Conservation (phyloP, 2,329 filamentous ascomycete genomes). For the Myriosclerotinia curreyana region DNA sequence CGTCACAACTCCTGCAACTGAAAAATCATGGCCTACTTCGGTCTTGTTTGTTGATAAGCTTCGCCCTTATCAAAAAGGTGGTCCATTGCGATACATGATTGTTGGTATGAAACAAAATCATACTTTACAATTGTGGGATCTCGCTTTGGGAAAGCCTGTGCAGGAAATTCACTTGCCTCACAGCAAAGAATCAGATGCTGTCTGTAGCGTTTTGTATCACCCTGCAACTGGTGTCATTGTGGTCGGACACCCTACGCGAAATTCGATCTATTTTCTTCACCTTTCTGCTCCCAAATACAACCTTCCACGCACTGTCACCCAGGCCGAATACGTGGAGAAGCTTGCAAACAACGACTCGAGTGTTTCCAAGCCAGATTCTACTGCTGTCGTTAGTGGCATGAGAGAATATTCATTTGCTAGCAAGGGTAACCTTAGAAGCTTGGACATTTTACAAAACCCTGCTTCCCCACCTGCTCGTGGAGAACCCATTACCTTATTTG, state of each 20-base stretch:
- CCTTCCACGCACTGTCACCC: conserved; percentile 71
- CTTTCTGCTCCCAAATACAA: conserved; percentile 92
- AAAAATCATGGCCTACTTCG: conserved; percentile 96
- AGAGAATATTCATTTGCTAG: conserved; percentile 90
- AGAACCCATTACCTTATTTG: conserved; percentile 76
- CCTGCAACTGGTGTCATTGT: conserved; percentile 88
- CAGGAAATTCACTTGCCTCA: conserved; percentile 97
- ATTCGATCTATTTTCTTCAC: conserved; percentile 96
- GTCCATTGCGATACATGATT: conserved; percentile 89
- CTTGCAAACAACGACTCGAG: conserved; percentile 68
- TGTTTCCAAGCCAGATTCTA: conserved; percentile 84
- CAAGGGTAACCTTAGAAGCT: conserved; percentile 80
- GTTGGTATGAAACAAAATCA: conserved; percentile 99
- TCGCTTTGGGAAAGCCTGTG: conserved; percentile 89
- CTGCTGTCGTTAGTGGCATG: conserved; percentile 94
- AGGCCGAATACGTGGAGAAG: conserved; percentile 82
- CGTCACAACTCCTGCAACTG: conserved; percentile 78
- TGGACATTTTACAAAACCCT: conserved; percentile 79
- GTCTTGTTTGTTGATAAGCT: conserved; percentile 95
- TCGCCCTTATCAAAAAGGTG: conserved; percentile 85
- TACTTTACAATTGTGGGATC: conserved; percentile 96
- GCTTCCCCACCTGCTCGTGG: conserved; percentile 57
- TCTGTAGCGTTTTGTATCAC: conserved; percentile 95
- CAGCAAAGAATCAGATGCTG: conserved; percentile 93
- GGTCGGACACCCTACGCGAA: conserved; percentile 92